phyloP scores from a whole-genome alignment of 1,139 yeast genomes.

The Saccharomycopsis hybrid region DNA sequence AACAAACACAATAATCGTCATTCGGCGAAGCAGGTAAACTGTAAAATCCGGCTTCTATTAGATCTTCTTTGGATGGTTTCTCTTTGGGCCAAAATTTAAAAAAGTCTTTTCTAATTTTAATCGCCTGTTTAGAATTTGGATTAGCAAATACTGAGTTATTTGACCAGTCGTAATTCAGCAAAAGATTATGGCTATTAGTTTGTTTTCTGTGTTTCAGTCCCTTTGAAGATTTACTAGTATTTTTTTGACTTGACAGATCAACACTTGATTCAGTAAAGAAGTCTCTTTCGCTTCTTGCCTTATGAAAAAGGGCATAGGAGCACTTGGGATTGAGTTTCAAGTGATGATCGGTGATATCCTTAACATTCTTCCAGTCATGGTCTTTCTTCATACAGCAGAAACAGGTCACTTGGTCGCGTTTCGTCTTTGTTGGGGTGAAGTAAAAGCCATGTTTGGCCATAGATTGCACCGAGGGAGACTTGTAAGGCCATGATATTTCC shows the following conservation, averaged over 20 bases:
- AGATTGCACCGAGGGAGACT: conserved; percentile 32
- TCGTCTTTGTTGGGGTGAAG: conserved; percentile 49
- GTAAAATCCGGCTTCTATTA: conserved; percentile 51
- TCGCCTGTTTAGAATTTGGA: conserved; percentile 35
- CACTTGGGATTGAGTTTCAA: conserved; percentile 41
- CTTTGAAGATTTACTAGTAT: too few species aligned
- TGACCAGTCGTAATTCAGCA: conserved; percentile 27
- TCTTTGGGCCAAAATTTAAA: conserved; percentile 51
- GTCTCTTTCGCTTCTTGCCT: conserved; percentile 20
- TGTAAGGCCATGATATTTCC: conserved; percentile 30
- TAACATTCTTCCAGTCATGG: conserved; percentile 31
- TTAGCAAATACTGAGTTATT: conserved; percentile 29
- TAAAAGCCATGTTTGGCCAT: conserved; percentile 69
- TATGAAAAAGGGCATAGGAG: conserved; percentile 34
- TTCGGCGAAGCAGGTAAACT: conserved; percentile 37
- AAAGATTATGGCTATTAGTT: neutral
- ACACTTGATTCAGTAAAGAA: conserved; percentile 17
- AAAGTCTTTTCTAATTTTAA: conserved; percentile 42
- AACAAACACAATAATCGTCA: conserved; percentile 65
- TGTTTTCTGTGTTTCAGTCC: neutral
- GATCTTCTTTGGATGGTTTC: conserved; percentile 35
- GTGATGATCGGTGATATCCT: conserved; percentile 40
- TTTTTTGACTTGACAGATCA: neutral
- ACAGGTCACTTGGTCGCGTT: conserved; percentile 51
- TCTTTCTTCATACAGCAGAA: conserved; percentile 50